Base-by-base conservation (phyloP, 2,329 filamentous ascomycete genomes). In the Aureobasidium sp. region DNA sequence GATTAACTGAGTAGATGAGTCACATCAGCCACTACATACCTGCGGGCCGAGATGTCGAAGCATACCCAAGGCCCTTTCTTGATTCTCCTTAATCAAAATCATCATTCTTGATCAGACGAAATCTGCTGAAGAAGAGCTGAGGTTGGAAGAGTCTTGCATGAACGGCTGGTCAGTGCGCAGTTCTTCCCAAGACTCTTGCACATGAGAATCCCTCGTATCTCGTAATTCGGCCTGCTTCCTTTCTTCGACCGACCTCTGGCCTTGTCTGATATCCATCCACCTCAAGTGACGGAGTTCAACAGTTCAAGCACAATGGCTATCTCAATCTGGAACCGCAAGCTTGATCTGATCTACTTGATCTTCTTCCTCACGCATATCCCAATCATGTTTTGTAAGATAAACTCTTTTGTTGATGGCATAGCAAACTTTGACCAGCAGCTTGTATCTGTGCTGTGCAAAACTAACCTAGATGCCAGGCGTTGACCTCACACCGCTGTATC, bases 361-460 rank as follows among this genome's bases (percentile, higher is more conserved):
- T 87, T 87, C 75, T 88, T 89, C 72, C 61, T 77, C 57, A 79
- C 83, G 27, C 84, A 87, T 68, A 70, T 87, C 37, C 83, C 84
- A 0, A 76, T 87, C 42, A 82, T 87, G 73, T 79, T 87, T 65
- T 72, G 85, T 86, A 74, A 65, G 78, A 42, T 63, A 30, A 32
- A 39, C n/a, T 30, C 21, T 16, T 42, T 54, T 54, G 36, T 32
- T 21, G 36, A 41, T 11, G 30, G 36, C 50, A 54, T 4, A 21
- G 27, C 29, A 57, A 57, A 45, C 10, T 21, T 57, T 32, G 10
- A 6, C 27, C 25, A 27, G 49, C 27, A 42, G 32, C n/a, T 27
- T 37, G 21, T 34, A 9, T 21, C 13, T 32, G 25, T 30, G 36
- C 3, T 15, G 13, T 54, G 16, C 16, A 50, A 10, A n/a, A n/a